Evolutionary conservation across 768 basidiomycete genomes (phyloP), one percentile per base, ranked within the genome.

Genomic region (Kwoniella sp.): DNA sequence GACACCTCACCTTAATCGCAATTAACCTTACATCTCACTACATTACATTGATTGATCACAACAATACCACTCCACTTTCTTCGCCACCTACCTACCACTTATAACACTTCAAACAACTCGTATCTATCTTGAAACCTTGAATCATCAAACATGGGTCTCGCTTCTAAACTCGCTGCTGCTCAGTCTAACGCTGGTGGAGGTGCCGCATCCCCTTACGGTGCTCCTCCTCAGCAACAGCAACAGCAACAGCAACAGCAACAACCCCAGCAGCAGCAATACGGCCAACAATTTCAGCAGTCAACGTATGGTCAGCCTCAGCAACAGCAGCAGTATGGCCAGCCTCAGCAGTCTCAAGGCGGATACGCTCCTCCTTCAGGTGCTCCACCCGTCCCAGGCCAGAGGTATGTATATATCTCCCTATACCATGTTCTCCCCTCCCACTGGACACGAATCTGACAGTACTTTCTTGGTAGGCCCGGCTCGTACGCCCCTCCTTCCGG

Each of bases 131-230:
- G n/a, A n/a, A n/a, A n/a, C n/a, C n/a, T n/a, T n/a, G n/a, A 47
- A 48, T 22, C 12, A 50, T 52, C 59, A 27, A 73, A 21, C 50
- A 78, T 78, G 77, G 77, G 77, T 65, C 67, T 78, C 37, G 77
- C 77, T 56, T 69, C 72, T 22, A 78, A 78, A 65, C 58, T 78
- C 22, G 70, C 68, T 49, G 69, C 71, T 8, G 72, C 77, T 49
- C 63, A 64, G 47, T n/a, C 46, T 29, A 57, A 57, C 27, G 56
- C 56, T 22, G 56, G 56, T 26, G 58, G 58, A 21, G 60, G 63
- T 3, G 65, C 54, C 17, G 67, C 58, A 5, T 58, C 52, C 50
- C 48, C 65, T 13, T 60, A 46, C 19, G 66, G 60, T 19, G 64
- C 68, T 5, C 64, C 59, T 48, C 63, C 49, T 46, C 46, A 46